Evolutionary conservation across 2,329 filamentous ascomycete genomes (phyloP), one percentile per base, ranked within the genome.

Genomic region (Fusarium anthophilum): DNA sequence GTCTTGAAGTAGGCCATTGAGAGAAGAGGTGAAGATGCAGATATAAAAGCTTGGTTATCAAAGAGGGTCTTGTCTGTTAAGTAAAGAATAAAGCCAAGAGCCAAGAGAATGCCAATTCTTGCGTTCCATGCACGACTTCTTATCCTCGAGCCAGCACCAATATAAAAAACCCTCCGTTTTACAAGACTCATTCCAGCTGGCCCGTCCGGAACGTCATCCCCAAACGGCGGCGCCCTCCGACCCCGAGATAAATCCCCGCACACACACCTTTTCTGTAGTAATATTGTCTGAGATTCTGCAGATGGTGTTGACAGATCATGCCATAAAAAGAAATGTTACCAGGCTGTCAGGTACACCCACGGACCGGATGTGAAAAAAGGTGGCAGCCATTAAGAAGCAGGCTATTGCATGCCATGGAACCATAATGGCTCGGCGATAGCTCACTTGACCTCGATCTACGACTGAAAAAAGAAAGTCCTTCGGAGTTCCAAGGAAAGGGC

Each of bases 281-380:
- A 43, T 30, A 60, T 67, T 78, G 74, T 76, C 74, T 75, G 44
- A 60, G 69, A 54, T 70, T 44, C 64, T 55, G 57, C 58, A 61
- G 48, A 59, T 65, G 48, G 48, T 60, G 44, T 28, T 62, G 47
- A 60, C 39, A 69, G 57, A 77, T 77, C 74, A 72, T 77, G 64
- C 70, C 74, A 77, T 77, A 39, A 47, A 24, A n/a, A 48, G 26
- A 62, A 41, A 57, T 38, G 39, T 22, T 54, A 44, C 56, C 39
- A 41, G 39, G 32, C 65, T 76, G 57, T 47, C 60, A 63, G 72
- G 55, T 63, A 70, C 62, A 37, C n/a, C 43, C 11, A 37, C n/a
- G 61, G 72, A 70, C 67, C 72, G 72, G 72, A 44, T 74, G 63
- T 32, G 24, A 45, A 22, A 44, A 38, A 38, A 47, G 35, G 30